Base-by-base conservation (phyloP, 352 stramenopile species). In the Globisporangium cystogenes region DNA sequence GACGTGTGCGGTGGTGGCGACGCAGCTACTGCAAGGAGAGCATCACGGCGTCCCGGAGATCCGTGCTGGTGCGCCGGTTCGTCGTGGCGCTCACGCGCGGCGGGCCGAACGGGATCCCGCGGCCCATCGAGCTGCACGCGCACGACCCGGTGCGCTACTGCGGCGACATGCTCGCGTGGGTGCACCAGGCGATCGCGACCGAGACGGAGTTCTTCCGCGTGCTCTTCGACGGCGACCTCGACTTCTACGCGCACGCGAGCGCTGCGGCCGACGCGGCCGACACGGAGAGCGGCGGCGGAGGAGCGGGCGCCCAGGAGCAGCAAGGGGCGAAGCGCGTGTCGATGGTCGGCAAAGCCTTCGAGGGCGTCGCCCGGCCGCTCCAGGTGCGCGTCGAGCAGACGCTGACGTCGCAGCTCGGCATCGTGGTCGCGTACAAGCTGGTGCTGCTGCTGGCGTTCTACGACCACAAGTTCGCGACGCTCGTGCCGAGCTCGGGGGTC, bases 81-180 rank as follows among this genome's bases (percentile, higher is more conserved):
- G 72, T 94, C 49, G 63, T 77, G 37, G 85, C 82, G 29, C 57
- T 96, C 18, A 95, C 79, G 2, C 70, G 82, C 10, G 84, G 81
- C 16, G 80, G 81, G 0, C 68, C 81, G 16, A 87, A 87, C 29
- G 76, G 82, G 10, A 91, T 87, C 44, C 74, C 78, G 24, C 65
- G 85, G 10, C 86, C 87, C 1, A 94, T 96, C 51, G 86, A 96
- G 47, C 82, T 96, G 62, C 80, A 94, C 51, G 82, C 82, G 8
- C 85, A 96, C 50, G 86, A 96, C 35, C 79, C 86, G 0, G 69
- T 93, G n/a, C 73, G 80, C 6, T 96, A 96, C 66, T 85, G 87
- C 21, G 78, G 86, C 23, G 84, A 95, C 46, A 95, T 96, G 83
- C 48, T 96, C 15, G 87, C 87, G 12, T 96, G 86, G 86, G 61